Percentiles rank a stretch among this genome's conserved stretches.
These are phyloP conservation scores for Cyberlindnera veronae DNA, from an alignment of 805 yeast species.

Conservation along the genomic window DNA sequence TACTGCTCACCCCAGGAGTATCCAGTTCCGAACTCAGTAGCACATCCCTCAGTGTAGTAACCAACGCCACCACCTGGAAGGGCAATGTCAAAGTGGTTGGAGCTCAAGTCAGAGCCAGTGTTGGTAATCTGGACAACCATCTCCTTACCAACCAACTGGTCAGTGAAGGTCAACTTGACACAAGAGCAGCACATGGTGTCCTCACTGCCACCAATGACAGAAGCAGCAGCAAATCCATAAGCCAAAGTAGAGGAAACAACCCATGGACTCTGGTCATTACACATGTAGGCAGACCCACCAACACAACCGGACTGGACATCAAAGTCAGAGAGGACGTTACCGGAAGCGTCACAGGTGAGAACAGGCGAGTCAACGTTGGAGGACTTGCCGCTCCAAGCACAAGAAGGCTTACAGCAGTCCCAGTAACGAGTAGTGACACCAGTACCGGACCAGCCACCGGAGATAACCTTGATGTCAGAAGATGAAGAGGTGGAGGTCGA, in stretches of 20 bases:
- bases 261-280: constrained; percentile 17
- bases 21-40: constrained; percentile 12
- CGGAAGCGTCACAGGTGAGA: constrained; percentile 13
- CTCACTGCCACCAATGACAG: constrained; percentile 11
- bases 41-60: constrained; percentile 10
- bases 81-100: constrained; percentile 16
- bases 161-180: constrained; percentile 14
- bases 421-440: constrained; percentile 15
- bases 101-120: constrained; percentile 13
- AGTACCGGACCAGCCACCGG: constrained; percentile 14
- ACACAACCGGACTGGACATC: constrained; percentile 13
- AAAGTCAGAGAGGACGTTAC: constrained; percentile 11
- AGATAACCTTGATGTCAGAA: background rate
- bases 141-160: constrained; percentile 11
- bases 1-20: constrained; percentile 14
- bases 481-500: background rate
- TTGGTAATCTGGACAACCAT: constrained; percentile 15
- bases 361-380: constrained; percentile 8
- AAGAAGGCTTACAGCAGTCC: constrained; percentile 17
- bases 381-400: constrained; percentile 15
- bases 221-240: constrained; percentile 17
- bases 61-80: constrained; percentile 18
- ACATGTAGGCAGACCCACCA: constrained; percentile 16
- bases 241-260: constrained; percentile 12
- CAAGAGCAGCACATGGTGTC: constrained; percentile 16